phyloP scores from a whole-genome alignment of 768 basidiomycete species.

The Tephrocybe sp. region DNA sequence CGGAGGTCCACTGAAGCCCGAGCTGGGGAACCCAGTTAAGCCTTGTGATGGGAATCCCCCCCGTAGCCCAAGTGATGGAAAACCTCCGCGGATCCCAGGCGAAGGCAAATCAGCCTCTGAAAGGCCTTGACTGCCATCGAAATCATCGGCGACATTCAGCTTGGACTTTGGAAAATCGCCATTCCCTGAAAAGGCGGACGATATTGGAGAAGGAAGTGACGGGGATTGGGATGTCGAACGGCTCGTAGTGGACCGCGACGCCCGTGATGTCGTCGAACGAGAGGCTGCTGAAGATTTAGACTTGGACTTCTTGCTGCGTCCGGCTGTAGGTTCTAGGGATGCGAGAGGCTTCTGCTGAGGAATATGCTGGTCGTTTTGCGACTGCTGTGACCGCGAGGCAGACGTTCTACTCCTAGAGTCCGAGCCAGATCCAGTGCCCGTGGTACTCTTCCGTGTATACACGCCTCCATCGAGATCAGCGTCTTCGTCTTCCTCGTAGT shows the following conservation, averaged over 20 bases:
- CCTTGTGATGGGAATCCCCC: constrained; percentile 11
- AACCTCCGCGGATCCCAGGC: constrained; percentile 2
- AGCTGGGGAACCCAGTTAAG: constrained; percentile 2
- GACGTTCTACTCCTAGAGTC: constrained; percentile 66
- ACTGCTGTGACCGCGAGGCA: constrained; percentile 32
- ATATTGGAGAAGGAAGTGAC: constrained; percentile 41
- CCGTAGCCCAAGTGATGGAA: constrained; percentile 8
- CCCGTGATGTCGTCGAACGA: constrained; percentile 21
- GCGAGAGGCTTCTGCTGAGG: constrained; percentile 3
- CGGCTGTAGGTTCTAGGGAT: background rate
- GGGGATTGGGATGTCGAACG: constrained; percentile 46
- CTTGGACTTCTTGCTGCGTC: constrained; percentile 21
- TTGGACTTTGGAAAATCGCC: constrained; percentile 3
- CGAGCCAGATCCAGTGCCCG: constrained; percentile 41
- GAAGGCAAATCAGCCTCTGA: constrained; percentile 15
- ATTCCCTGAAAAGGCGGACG: constrained; percentile 29
- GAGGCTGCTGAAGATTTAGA: constrained; percentile 35
- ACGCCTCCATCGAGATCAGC: constrained; percentile 62
- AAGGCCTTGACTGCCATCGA: constrained; percentile 19
- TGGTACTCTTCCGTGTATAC: constrained; percentile 42
- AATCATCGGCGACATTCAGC: constrained; percentile 6
- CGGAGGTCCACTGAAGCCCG: constrained; percentile 8
- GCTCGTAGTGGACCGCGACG: constrained; percentile 26
- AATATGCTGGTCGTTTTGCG: constrained; percentile 7
- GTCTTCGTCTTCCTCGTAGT: constrained; percentile 42